Percentiles rank a stretch among this genome's conserved stretches.
phyloP scores from a whole-genome alignment of 2,329 filamentous ascomycete genomes.

The Escovopsis sp. region DNA sequence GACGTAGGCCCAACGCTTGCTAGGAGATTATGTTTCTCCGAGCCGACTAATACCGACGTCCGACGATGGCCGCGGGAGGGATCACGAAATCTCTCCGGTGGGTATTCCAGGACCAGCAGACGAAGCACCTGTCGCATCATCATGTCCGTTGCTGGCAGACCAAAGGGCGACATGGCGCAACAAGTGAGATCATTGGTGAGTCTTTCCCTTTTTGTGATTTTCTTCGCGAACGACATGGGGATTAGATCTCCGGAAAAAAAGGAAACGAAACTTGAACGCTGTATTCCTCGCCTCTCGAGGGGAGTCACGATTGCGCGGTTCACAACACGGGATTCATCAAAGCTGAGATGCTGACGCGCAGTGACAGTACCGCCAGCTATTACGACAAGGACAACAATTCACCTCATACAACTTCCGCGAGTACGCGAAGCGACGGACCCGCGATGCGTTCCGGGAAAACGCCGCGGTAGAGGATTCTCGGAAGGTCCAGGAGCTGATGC shows the following conservation, averaged over 20 bases:
- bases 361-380: slow-evolving; percentile 75
- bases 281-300: too few species aligned
- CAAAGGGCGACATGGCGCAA: slow-evolving; percentile 40
- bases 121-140: slow-evolving; percentile 14
- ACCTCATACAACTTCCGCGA: slow-evolving; percentile 95
- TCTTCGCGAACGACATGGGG: too few species aligned
- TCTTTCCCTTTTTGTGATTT: slow-evolving; percentile 3
- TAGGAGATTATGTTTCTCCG: slow-evolving; percentile 14
- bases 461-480: slow-evolving; percentile 56
- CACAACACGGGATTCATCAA: too few species aligned
- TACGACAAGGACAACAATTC: slow-evolving; percentile 78
- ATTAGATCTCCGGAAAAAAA: too few species aligned
- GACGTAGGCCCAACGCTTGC: neutral
- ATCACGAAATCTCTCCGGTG: slow-evolving; percentile 2
- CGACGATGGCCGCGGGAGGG: slow-evolving; percentile 4
- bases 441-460: slow-evolving; percentile 80
- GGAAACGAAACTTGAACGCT: too few species aligned
- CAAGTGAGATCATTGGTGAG: slow-evolving; percentile 43
- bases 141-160: slow-evolving; percentile 24
- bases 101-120: slow-evolving; percentile 6
- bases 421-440: slow-evolving; percentile 82
- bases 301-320: too few species aligned
- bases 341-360: neutral
- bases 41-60: slow-evolving; percentile 20
- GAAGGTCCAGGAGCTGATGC: slow-evolving; percentile 73